Evolutionary conservation across 176 grass and related monocot genomes (phyloP).

Genomic region (Aechmea fasciata): DNA sequence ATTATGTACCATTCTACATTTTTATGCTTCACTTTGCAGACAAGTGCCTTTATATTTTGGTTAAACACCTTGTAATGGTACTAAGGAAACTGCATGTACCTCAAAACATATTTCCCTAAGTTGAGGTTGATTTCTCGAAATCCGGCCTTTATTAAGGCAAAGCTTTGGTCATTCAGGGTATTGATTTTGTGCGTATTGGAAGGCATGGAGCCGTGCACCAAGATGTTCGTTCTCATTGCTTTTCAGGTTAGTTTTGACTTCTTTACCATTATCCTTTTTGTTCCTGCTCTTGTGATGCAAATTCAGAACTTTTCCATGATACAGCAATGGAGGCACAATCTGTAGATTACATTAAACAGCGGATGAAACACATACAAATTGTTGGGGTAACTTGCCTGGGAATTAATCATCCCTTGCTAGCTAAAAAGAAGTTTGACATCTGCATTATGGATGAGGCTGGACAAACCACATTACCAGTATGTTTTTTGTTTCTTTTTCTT

Average conservation of each 20-base stretch:
- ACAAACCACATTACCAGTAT: conserved; percentile 94
- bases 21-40: too few relatives aligned
- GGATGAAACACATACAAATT: conserved; percentile 80
- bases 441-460: conserved; percentile 99
- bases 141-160: conserved; percentile 22
- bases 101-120: background rate
- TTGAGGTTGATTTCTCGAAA: background rate
- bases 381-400: conserved; percentile 95
- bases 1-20: too few relatives aligned
- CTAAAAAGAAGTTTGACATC: conserved; percentile 90
- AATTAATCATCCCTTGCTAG: conserved; percentile 77
- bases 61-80: too few relatives aligned
- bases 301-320: conserved; percentile 21
- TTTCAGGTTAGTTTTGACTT: conserved; percentile 39
- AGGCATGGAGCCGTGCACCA: conserved; percentile 76
- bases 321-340: conserved; percentile 51
- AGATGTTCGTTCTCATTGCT: conserved; percentile 62
- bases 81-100: too few relatives aligned
- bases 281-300: background rate
- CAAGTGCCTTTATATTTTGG: too few relatives aligned
- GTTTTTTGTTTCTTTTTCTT: background rate
- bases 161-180: conserved; percentile 37
- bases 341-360: conserved; percentile 64
- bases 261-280: background rate
- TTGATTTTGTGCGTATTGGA: conserved; percentile 95